These are phyloP conservation scores for Solanum habrochaites DNA, from an alignment of 257 asterid genomes.

Conservation along the genomic window DNA sequence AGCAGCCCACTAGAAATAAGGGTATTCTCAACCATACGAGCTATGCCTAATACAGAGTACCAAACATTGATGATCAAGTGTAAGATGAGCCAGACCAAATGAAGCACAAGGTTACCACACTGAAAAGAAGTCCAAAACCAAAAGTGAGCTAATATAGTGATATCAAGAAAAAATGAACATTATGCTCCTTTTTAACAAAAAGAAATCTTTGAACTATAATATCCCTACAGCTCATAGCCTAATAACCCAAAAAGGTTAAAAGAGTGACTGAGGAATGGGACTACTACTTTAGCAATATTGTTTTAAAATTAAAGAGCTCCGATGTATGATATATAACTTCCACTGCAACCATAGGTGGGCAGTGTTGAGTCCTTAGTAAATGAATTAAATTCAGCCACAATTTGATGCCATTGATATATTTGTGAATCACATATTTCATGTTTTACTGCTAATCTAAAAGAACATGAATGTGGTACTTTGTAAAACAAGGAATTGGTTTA, in stretches of 20 bases:
- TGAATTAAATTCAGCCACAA: neutral
- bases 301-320: neutral
- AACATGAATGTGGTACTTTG: neutral
- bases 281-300: neutral
- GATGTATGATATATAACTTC: neutral
- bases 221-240: neutral
- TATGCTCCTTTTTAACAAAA: neutral
- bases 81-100: slow-evolving; percentile 46
- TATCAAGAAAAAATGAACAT: neutral
- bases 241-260: neutral
- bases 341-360: neutral
- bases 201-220: neutral
- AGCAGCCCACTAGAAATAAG: slow-evolving; percentile 55
- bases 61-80: slow-evolving; percentile 60
- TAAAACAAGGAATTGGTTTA: neutral
- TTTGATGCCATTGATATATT: neutral
- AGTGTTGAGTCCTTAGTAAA: neutral
- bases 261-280: neutral
- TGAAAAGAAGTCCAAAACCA: slow-evolving; percentile 9
- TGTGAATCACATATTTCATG: neutral
- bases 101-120: slow-evolving; percentile 42
- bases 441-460: neutral
- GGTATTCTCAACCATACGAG: slow-evolving; percentile 48
- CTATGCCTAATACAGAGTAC: slow-evolving; percentile 38
- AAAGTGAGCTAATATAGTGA: slow-evolving; percentile 4